phyloP scores from a whole-genome alignment of 768 basidiomycete species.

The Termitomyces sp. region DNA sequence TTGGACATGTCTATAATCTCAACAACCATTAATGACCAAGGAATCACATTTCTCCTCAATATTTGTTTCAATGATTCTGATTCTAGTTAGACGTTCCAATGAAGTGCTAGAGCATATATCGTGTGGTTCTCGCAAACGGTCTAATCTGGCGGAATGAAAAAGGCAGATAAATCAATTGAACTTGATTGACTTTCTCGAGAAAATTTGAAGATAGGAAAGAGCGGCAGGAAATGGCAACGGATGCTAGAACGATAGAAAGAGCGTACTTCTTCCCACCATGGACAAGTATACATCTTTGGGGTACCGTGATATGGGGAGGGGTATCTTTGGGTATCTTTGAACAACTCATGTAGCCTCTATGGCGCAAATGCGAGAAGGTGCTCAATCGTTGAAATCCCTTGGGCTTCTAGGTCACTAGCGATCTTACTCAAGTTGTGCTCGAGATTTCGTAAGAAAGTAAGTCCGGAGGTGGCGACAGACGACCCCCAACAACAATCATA shows the following conservation, averaged over 20 bases:
- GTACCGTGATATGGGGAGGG: neutral
- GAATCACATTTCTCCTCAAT: too few relatives aligned
- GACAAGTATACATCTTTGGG: slow-evolving; percentile 4
- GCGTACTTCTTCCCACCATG: neutral
- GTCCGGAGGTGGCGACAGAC: neutral
- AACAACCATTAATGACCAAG: neutral
- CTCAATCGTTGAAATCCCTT: neutral
- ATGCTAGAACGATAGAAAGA: neutral
- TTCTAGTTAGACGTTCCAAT: too few relatives aligned
- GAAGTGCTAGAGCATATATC: neutral
- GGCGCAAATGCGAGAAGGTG: neutral
- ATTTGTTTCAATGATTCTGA: neutral
- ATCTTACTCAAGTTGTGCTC: slow-evolving; percentile 1
- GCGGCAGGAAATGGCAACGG: neutral
- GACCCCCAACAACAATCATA: neutral
- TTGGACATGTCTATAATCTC: too few relatives aligned
- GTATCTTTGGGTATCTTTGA: neutral
- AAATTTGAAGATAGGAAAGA: neutral
- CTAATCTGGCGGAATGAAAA: neutral
- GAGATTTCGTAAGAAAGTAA: neutral
- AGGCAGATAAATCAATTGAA: neutral
- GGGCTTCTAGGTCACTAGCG: neutral
- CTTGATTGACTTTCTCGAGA: neutral
- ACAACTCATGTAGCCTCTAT: slow-evolving; percentile 2
- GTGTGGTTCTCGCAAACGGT: neutral